Evolutionary conservation across 192 early-diverging fungal genomes (phyloP).

Genomic region (Entomortierella parvispora): DNA sequence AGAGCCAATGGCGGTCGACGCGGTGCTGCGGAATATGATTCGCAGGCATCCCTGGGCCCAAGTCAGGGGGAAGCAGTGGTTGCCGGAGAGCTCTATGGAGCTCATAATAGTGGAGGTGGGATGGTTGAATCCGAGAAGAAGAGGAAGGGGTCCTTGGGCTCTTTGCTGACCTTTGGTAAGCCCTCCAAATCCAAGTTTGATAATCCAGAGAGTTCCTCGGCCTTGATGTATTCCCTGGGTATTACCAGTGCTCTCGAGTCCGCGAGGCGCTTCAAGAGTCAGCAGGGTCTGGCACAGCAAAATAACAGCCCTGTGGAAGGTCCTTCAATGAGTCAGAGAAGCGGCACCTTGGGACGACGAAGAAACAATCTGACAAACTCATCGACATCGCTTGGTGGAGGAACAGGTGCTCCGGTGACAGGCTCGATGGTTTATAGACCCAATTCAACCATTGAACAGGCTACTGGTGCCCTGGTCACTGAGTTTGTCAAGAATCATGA

Average conservation of each 20-base stretch:
- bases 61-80: background rate
- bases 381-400: no score
- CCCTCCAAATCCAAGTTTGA: background rate
- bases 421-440: slow-evolving; percentile 15
- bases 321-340: background rate
- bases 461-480: slow-evolving; percentile 30
- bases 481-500: slow-evolving; percentile 36
- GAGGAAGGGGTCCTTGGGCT: no score
- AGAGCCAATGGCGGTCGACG: background rate
- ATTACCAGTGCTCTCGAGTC: slow-evolving; percentile 16
- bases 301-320: background rate
- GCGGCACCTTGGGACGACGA: background rate
- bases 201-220: slow-evolving; percentile 4
- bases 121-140: background rate
- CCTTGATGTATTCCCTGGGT: slow-evolving; percentile 10
- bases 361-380: background rate
- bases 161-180: background rate
- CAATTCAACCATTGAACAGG: slow-evolving; percentile 36
- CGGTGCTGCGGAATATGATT: background rate
- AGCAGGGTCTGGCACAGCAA: background rate
- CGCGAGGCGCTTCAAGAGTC: background rate
- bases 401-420: background rate
- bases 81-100: background rate
- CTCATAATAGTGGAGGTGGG: background rate
- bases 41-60: background rate